Evolutionary conservation across 2,329 filamentous ascomycete genomes (phyloP).

Genomic region (Xylariaceae sp.): DNA sequence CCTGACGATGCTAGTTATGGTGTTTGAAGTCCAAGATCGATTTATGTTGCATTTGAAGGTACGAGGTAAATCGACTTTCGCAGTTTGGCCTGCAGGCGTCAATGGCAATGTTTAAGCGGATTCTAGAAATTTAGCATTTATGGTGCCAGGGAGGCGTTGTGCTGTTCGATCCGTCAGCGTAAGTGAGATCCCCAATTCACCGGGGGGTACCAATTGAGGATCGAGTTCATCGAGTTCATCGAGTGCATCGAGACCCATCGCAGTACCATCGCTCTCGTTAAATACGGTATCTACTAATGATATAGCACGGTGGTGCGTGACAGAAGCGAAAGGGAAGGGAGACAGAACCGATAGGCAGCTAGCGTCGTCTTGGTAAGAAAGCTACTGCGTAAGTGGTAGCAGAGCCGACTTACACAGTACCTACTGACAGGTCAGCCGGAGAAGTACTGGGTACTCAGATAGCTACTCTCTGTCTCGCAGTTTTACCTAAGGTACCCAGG

Average conservation of each 20-base stretch:
- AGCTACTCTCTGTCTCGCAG: too few relatives aligned
- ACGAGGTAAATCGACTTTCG: constrained; percentile 34
- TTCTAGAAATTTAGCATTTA: constrained; percentile 40
- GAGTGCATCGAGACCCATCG: neutral
- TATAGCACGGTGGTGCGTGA: too few relatives aligned
- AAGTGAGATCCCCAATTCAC: constrained; percentile 42
- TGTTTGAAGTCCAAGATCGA: constrained; percentile 7
- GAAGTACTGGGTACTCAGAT: too few relatives aligned
- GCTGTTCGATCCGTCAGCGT: constrained; percentile 40
- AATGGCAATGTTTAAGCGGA: constrained; percentile 44
- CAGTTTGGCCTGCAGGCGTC: constrained; percentile 32
- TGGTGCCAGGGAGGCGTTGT: constrained; percentile 35
- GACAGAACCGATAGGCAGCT: too few relatives aligned
- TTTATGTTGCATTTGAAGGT: constrained; percentile 35
- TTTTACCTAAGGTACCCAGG: too few relatives aligned
- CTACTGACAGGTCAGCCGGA: too few relatives aligned
- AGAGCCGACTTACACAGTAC: too few relatives aligned
- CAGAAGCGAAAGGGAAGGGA: too few relatives aligned
- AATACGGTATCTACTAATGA: too few relatives aligned
- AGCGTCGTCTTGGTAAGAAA: too few relatives aligned
- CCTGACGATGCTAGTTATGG: constrained; percentile 9
- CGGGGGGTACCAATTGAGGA: constrained; percentile 24
- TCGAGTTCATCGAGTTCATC: constrained; percentile 19
- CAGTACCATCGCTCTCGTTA: too few relatives aligned
- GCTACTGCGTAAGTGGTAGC: too few relatives aligned